A percentile compares a stretch with the other conserved stretches of the same genome.
Conservation (phyloP, 2,329 filamentous ascomycete genomes). For the Fusarium tuaranense region DNA sequence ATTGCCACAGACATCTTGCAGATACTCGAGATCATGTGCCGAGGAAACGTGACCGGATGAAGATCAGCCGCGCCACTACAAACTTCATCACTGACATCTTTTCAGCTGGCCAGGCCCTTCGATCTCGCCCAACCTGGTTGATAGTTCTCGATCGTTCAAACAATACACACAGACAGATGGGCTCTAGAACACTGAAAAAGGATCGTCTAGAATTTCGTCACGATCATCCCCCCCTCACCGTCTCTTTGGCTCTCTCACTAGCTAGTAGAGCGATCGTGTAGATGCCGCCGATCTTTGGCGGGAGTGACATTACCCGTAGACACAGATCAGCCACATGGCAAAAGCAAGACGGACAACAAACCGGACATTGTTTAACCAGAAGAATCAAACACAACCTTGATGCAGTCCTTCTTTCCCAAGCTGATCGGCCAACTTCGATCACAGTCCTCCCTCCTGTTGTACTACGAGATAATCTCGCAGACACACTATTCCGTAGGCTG, state of each 20-base stretch:
- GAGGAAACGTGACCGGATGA: background rate
- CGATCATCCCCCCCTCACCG: background rate
- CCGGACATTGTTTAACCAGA: background rate
- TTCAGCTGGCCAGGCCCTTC: background rate
- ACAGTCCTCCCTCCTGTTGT: background rate
- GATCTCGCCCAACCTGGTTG: background rate
- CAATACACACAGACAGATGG: background rate
- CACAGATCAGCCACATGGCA: background rate
- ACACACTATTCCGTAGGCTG: background rate
- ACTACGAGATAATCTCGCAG: background rate
- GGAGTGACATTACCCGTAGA: background rate
- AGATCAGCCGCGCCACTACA: background rate
- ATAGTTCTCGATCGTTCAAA: background rate
- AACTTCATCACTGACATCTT: background rate
- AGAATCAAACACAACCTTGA: background rate
- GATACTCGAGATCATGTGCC: background rate
- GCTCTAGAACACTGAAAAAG: background rate
- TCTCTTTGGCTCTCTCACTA: background rate
- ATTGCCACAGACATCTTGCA: background rate
- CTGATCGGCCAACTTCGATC: background rate
- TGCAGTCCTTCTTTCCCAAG: background rate
- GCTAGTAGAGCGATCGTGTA: background rate
- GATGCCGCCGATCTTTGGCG: background rate
- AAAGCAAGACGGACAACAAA: background rate
- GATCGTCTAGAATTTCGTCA: background rate